A percentile compares a stretch with the other conserved stretches of the same genome.
phyloP scores from a whole-genome alignment of 2,329 filamentous ascomycete species.

The Fusarium miscanthi region DNA sequence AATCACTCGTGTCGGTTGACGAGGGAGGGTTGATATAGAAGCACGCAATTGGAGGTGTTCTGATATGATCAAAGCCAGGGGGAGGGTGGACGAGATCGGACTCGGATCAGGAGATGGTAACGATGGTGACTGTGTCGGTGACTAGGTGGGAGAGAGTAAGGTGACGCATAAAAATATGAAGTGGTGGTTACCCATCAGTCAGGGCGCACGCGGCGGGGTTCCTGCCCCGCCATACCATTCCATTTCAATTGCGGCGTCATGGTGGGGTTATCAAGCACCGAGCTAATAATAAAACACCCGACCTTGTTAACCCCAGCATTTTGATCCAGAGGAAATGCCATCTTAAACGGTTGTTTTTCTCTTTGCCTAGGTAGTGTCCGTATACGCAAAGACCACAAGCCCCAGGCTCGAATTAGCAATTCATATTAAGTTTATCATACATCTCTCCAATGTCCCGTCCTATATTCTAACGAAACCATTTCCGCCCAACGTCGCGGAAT shows the following conservation, averaged over 20 bases:
- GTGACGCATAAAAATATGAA: constrained; percentile 43
- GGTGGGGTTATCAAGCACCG: constrained; percentile 33
- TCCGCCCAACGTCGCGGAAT: neutral
- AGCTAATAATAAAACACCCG: neutral
- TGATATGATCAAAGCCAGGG: constrained; percentile 11
- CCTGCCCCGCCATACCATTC: constrained; percentile 41
- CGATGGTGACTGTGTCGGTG: constrained; percentile 38
- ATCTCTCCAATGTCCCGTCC: constrained; percentile 8
- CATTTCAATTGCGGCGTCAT: constrained; percentile 37
- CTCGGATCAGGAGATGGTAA: constrained; percentile 33
- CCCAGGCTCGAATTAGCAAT: constrained; percentile 6
- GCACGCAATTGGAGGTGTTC: constrained; percentile 7
- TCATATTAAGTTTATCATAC: constrained; percentile 37
- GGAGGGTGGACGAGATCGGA: constrained; percentile 9
- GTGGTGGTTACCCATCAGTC: constrained; percentile 27
- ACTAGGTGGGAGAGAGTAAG: constrained; percentile 29
- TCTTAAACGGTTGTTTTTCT: neutral
- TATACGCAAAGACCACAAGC: neutral
- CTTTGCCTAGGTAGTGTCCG: neutral
- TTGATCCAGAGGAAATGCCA: neutral
- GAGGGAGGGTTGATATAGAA: constrained; percentile 7
- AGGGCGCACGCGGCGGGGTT: constrained; percentile 37
- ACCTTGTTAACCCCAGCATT: neutral
- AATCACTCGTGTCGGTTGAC: constrained; percentile 3
- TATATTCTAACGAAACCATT: constrained; percentile 24